phyloP scores from a whole-genome alignment of 1,284 basidiomycete species.

The Limonomyces culmigenus region DNA sequence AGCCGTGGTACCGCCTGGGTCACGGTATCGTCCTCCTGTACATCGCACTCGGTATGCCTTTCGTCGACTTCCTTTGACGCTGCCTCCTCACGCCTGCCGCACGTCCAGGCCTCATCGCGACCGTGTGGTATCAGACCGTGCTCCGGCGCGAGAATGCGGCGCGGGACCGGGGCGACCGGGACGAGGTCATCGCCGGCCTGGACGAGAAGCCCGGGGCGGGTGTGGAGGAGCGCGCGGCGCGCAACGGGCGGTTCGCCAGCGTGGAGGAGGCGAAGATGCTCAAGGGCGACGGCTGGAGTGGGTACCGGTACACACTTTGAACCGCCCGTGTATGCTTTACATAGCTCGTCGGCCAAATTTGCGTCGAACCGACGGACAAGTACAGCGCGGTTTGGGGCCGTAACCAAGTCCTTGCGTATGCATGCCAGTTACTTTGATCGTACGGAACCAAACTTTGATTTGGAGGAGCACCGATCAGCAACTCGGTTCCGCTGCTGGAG shows the following conservation, averaged over 20 bases:
- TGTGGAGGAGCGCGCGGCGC: background rate
- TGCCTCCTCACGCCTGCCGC: background rate
- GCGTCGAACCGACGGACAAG: too few species aligned
- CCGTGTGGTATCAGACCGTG: constrained; percentile 18
- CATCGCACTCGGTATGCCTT: constrained; percentile 22
- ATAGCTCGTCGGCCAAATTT: too few species aligned
- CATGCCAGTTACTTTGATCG: too few species aligned
- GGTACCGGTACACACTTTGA: constrained; percentile 19
- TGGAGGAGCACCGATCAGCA: too few species aligned
- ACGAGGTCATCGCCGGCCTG: constrained; percentile 24
- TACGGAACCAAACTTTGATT: too few species aligned
- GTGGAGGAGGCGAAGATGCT: constrained; percentile 19
- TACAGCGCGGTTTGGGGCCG: too few species aligned
- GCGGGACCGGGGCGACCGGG: constrained; percentile 26
- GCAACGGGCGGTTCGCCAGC: constrained; percentile 16
- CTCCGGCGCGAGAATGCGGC: constrained; percentile 24
- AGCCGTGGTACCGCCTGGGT: constrained; percentile 31
- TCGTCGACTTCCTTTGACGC: background rate
- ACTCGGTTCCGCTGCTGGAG: too few species aligned
- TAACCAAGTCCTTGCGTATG: too few species aligned
- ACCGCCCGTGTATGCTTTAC: too few species aligned
- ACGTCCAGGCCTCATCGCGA: constrained; percentile 15
- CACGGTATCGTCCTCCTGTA: constrained; percentile 33
- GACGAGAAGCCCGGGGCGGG: constrained; percentile 13
- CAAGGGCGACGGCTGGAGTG: constrained; percentile 22